Evolutionary conservation across 2,329 filamentous ascomycete genomes (phyloP).

Genomic region (Botrytis galanthina): DNA sequence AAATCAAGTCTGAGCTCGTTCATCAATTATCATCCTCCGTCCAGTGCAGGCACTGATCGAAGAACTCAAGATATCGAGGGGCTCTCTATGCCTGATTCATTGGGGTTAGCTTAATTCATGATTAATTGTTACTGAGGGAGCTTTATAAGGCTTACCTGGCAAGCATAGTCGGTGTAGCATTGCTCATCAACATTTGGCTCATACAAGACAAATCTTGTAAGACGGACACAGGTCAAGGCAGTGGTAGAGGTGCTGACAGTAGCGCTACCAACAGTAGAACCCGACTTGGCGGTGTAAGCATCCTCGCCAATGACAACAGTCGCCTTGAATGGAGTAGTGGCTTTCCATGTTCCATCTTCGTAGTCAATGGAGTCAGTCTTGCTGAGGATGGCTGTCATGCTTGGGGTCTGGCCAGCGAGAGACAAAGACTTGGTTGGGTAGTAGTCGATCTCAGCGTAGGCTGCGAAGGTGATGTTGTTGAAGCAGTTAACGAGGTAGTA

Average conservation of each 20-base stretch:
- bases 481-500: constrained; percentile 22
- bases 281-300: constrained; percentile 2
- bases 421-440: constrained; percentile 6
- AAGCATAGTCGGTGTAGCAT: constrained; percentile 21
- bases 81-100: neutral
- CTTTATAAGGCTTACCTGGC: constrained; percentile 4
- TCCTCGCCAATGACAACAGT: constrained; percentile 3
- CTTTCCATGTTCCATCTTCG: constrained; percentile 19
- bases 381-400: constrained; percentile 6
- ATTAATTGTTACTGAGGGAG: neutral
- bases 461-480: constrained; percentile 4
- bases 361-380: constrained; percentile 8
- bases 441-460: constrained; percentile 17
- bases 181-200: constrained; percentile 7
- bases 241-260: constrained; percentile 7
- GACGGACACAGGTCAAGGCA: constrained; percentile 6
- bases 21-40: neutral
- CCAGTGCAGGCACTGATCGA: neutral
- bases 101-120: constrained; percentile 8
- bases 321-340: neutral
- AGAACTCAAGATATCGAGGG: neutral
- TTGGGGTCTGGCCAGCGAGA: neutral
- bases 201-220: constrained; percentile 18
- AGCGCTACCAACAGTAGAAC: neutral
- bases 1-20: neutral